Percentiles rank a stretch among this genome's conserved stretches.
These are phyloP conservation scores for Phaseolus coccineus DNA, from an alignment of 331 rosid species.

Conservation along the genomic window DNA sequence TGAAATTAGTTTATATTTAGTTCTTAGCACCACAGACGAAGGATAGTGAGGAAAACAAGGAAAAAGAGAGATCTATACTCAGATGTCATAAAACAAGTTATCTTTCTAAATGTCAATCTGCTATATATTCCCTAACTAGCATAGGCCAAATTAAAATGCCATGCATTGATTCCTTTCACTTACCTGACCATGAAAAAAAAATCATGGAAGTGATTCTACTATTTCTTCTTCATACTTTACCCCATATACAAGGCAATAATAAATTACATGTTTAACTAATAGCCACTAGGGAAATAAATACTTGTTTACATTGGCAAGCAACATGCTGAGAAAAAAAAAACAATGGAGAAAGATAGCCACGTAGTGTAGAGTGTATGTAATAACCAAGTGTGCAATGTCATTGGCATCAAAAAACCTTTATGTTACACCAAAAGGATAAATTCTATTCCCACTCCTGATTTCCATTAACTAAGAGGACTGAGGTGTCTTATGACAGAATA, in stretches of 20 bases:
- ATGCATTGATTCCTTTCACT: constrained; percentile 31
- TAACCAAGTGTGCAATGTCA: not conserved
- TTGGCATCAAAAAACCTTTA: not conserved
- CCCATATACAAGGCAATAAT: constrained; percentile 2
- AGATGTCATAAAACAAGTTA: constrained; percentile 1
- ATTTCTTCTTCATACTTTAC: not conserved
- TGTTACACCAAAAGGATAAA: not conserved
- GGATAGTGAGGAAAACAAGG: constrained; percentile 2
- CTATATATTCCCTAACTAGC: not conserved
- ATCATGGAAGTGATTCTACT: not conserved
- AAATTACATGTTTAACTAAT: not conserved
- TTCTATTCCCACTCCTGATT: not conserved
- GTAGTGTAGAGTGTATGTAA: not conserved
- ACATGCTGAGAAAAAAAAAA: not conserved
- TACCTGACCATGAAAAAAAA: not conserved
- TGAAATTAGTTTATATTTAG: not conserved
- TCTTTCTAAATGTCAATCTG: constrained; percentile 8
- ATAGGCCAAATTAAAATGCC: not conserved
- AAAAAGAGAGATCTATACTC: not conserved
- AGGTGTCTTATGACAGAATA: not conserved
- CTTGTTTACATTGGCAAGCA: not conserved
- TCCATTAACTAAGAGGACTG: not conserved
- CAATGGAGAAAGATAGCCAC: constrained; percentile 10
- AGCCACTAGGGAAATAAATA: not conserved
- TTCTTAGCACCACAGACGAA: not conserved